Base-by-base conservation (phyloP, 805 yeast genomes). In the Naumovozyma dairenensis region DNA sequence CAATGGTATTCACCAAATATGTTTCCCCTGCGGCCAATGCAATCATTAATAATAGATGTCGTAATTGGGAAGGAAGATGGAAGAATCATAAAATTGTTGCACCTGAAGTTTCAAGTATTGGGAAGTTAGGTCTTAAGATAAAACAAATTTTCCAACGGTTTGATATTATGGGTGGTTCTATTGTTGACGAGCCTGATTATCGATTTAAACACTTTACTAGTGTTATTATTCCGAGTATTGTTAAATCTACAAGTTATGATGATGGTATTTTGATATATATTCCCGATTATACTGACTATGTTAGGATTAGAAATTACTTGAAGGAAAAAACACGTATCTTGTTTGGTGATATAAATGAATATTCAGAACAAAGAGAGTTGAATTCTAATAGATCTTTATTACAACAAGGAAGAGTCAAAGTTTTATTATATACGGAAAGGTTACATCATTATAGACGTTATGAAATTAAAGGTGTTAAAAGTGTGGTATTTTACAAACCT, bases 351-450 rank as follows among this genome's bases (percentile, higher is more conserved):
- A 65, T 84, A 29, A 85, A 87, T 53, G 98, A 92, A 59, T 92
- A 92, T 59, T 69, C 93, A 2, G 58, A 73, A 1, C 80, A 74
- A 42, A 66, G 80, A n/a, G 78, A 80, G 37, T 55, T 84, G 21
- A 73, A 85, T 1, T 67, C 84, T 31, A 72, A 77, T 14, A 69
- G 97, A 44, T 69, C 83, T 6, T 60, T 69, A 25, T 92, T 92
- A 52, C 72, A 70, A 21, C 67, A 72, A 27, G 73, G 75, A 2
- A 69, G 77, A 36, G 62, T 65, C 20, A 78, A 81, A 48, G 68
- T 89, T 18, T 55, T 92, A 63, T 59, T 92, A n/a, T 89, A 89
- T 59, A 83, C 96, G 0, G 97, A 89, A 50, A 78, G 98, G 67
- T 64, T 89, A 53, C 97, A 92, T 57, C 92, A 84, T 53, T 92